Percentiles rank a stretch among this genome's conserved stretches.
phyloP scores from a whole-genome alignment of 116 monocot species.

The Phalaenopsis hybrid region DNA sequence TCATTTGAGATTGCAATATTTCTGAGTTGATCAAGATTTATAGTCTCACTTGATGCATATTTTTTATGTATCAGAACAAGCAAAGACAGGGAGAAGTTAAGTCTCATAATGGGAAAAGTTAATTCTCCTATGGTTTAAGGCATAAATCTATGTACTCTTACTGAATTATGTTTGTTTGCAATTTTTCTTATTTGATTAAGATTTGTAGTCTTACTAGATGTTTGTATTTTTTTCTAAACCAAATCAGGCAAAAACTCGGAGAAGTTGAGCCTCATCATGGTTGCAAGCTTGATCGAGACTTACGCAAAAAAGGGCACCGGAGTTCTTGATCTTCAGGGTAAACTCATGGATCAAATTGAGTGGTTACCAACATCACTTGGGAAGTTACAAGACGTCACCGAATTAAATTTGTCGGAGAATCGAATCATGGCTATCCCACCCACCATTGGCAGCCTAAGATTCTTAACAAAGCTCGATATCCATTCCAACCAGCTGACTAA shows the following conservation, averaged over 20 bases:
- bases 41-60: background rate
- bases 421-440: conserved; percentile 65
- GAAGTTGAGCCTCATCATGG: conserved; percentile 79
- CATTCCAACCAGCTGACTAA: conserved; percentile 83
- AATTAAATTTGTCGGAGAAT: conserved; percentile 83
- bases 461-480: conserved; percentile 67
- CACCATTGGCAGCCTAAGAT: conserved; percentile 57
- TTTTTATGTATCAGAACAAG: conserved; percentile 16
- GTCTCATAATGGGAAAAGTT: conserved; percentile 59
- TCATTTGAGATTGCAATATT: background rate
- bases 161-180: background rate
- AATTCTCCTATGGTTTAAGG: conserved; percentile 34
- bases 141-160: background rate
- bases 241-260: conserved; percentile 24
- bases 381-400: conserved; percentile 51
- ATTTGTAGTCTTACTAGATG: background rate
- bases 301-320: conserved; percentile 45
- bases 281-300: conserved; percentile 77
- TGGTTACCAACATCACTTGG: conserved; percentile 89
- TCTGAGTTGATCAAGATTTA: background rate
- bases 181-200: background rate
- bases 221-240: background rate
- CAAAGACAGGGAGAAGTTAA: conserved; percentile 30
- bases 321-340: conserved; percentile 74
- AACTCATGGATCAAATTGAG: conserved; percentile 80